Base-by-base conservation (phyloP, 2,329 filamentous ascomycete genomes). In the Epichloe glyceriae region DNA sequence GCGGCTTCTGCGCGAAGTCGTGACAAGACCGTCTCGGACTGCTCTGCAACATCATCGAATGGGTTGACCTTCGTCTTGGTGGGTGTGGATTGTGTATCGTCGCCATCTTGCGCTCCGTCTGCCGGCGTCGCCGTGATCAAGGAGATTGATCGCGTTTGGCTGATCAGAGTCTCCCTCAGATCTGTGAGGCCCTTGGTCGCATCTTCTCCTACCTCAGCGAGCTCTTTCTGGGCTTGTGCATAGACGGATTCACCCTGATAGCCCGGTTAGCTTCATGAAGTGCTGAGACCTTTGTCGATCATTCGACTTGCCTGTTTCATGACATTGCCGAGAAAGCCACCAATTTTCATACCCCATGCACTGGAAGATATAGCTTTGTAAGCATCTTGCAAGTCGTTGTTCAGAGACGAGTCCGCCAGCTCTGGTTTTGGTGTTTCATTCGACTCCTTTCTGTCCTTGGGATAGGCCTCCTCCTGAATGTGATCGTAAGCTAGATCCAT, bases 401-500 rank as follows among this genome's bases (percentile, higher is more conserved):
- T 94, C 58, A 98, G 77, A 49, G 83, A 79, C 51, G 70, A 65
- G 39, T 41, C 52, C 56, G 73, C 68, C 57, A 72, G 63, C 53
- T 70, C 67, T 20, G 60, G 55, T 50, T 70, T 64, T 46, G 72
- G 64, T 45, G 67, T 66, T 42, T 71, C 68, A 42, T 71, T 69
- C 38, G 61, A 50, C 56, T 74, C 71, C 54, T 79, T 72, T 53
- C 73, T 63, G 52, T 82, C 74, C 60, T 80, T 77, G 39, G 79
- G 74, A 55, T 87, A 77, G 48, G 81, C 78, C 66, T 93, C 84
- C 72, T 95, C 88, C 65, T 88, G 83, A 61, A 97, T 95, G 68
- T 95, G 89, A 64, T 98, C 93, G 77, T 97, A 98, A 43, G 90
- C 90, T 63, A 94, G 76, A 79, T 98, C 93, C 93, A 98, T 97